A percentile compares a stretch with the other conserved stretches of the same genome.
These are phyloP conservation scores for Tuber umbilicatum DNA, from an alignment of 495 filamentous ascomycete species.

Conservation along the genomic window DNA sequence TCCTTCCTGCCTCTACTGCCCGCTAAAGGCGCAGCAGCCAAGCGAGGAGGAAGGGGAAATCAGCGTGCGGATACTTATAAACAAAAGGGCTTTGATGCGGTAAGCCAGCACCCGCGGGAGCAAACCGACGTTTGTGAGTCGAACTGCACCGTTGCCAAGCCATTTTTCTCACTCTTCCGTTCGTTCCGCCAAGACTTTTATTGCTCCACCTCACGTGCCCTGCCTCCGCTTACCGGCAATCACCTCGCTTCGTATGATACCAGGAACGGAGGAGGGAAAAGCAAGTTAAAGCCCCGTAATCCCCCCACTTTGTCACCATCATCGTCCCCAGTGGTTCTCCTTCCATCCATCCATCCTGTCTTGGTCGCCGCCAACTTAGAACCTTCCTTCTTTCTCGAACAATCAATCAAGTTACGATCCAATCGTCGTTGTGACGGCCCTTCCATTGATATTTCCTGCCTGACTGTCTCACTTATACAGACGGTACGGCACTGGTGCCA, in stretches of 20 bases:
- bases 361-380: not conserved
- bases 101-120: too few species aligned
- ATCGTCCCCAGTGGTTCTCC: not conserved
- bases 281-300: not conserved
- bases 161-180: not conserved
- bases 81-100: too few species aligned
- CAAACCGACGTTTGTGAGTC: too few species aligned
- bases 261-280: not conserved
- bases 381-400: not conserved
- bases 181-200: not conserved
- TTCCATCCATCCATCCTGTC: not conserved
- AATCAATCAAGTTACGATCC: not conserved
- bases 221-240: not conserved
- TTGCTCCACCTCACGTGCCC: not conserved
- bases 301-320: not conserved
- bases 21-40: too few species aligned
- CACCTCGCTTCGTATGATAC: not conserved
- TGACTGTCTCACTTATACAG: not conserved
- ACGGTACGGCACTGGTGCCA: not conserved
- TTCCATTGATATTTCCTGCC: not conserved
- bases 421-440: not conserved
- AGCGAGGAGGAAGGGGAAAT: too few species aligned
- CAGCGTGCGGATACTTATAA: too few species aligned
- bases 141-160: slow-evolving; percentile 1
- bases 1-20: too few species aligned